A percentile compares a stretch with the other conserved stretches of the same genome.
Evolutionary conservation across 306 rosid species (phyloP).

Genomic region (Lathyrus oleraceus): DNA sequence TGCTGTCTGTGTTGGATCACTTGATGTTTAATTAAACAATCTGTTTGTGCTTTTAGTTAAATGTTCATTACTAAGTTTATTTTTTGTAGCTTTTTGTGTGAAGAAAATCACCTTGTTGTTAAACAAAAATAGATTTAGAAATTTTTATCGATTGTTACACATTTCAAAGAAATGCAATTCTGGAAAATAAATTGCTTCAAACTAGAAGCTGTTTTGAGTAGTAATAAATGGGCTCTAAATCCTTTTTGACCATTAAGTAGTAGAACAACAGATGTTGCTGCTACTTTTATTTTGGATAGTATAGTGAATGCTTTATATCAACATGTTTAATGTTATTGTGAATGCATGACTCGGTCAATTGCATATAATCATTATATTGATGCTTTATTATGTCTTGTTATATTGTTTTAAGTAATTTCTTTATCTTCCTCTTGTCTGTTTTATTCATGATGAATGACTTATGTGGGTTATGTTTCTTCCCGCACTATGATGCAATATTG

Average conservation of each 20-base stretch:
- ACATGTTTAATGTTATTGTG: neutral
- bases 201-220: neutral
- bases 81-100: neutral
- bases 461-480: neutral
- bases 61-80: neutral
- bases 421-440: neutral
- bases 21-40: neutral
- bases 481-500: neutral
- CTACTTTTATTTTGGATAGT: neutral
- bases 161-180: neutral
- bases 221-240: no score
- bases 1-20: neutral
- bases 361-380: neutral
- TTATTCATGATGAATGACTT: neutral
- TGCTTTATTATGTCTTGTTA: neutral
- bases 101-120: neutral
- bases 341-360: neutral
- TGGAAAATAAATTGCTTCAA: neutral
- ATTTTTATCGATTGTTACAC: neutral
- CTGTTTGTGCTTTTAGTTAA: slow-evolving; percentile 5
- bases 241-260: no score
- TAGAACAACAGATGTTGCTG: neutral
- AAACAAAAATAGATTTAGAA: neutral
- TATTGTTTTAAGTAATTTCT: neutral
- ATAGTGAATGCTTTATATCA: neutral